Evolutionary conservation across 352 stramenopile genomes (phyloP), one percentile per base, ranked within the genome.

Genomic region (Hyaloperonospora arabidopsidis): DNA sequence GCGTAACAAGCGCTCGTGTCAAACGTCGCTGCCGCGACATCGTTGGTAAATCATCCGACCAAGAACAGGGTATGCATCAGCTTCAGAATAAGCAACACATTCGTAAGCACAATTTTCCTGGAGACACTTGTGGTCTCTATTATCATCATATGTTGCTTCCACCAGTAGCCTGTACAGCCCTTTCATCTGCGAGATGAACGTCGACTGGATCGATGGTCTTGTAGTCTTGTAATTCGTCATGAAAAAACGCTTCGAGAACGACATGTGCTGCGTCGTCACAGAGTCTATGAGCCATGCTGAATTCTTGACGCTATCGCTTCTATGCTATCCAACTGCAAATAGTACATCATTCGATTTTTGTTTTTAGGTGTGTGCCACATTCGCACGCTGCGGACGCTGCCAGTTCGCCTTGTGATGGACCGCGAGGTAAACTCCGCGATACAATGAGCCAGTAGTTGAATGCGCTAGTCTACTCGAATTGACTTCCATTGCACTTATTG

Each of bases 191-290:
- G 18, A 44, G 15, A 44, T 21, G n/a, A 3, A 44, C 38, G 38
- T 44, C 18, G 8, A 44, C 38, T 22, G 13, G 12, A 8, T 21
- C 2, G 2, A 44, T 22, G 5, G 35, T n/a, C 35, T 41, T 41
- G 35, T 41, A 18, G 4, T 41, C n/a, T n/a, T n/a, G n/a, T n/a
- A n/a, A n/a, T n/a, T n/a, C n/a, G n/a, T 41, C 17, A 5, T 41
- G 3, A 41, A 18, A 15, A 41, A 44, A 8, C 12, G 19, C 38
- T 18, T 44, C 2, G 39, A 50, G 21, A 52, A 43, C 46, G 52
- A 28, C 40, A 61, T 61, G 36, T 60, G 53, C 53, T 60, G 43
- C 28, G 53, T 54, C 28, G 53, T 45, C 14, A 28, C 41, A 19
- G 41, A 17, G 19, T 36, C 19, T n/a, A 48, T 5, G 7, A 48